Percentiles rank a stretch among this genome's conserved stretches.
Conservation (phyloP, 306 rosid genomes). For the Dryas alaskensis region DNA sequence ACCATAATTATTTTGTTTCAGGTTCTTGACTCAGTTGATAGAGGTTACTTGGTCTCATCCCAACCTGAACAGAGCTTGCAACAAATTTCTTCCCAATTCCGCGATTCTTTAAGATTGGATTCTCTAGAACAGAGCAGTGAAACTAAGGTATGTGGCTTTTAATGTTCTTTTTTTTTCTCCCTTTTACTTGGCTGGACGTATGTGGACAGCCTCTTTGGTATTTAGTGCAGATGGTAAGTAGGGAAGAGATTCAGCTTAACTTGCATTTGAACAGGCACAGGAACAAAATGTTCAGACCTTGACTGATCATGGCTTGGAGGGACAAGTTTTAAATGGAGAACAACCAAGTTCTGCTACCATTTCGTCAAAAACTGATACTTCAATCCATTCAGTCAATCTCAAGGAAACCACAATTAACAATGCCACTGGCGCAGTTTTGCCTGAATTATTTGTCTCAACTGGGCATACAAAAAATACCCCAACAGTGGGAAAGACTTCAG, state of each 20-base stretch:
- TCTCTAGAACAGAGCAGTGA: slow-evolving; percentile 53
- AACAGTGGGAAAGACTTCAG: slow-evolving; percentile 43
- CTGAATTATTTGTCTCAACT: slow-evolving; percentile 54
- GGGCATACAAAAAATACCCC: slow-evolving; percentile 36
- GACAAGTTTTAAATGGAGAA: slow-evolving; percentile 46
- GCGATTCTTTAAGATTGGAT: slow-evolving; percentile 59
- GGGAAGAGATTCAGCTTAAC: slow-evolving; percentile 13
- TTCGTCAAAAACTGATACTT: slow-evolving; percentile 37
- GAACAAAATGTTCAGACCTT: slow-evolving; percentile 45
- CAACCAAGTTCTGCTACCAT: slow-evolving; percentile 50
- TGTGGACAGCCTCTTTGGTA: not conserved
- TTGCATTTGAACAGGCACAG: slow-evolving; percentile 30
- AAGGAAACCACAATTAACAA: slow-evolving; percentile 39
- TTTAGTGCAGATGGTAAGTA: slow-evolving; percentile 15
- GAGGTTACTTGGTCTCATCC: slow-evolving; percentile 45
- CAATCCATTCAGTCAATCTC: slow-evolving; percentile 43
- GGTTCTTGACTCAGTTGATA: slow-evolving; percentile 60
- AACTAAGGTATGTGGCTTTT: slow-evolving; percentile 40
- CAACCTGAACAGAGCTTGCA: slow-evolving; percentile 64
- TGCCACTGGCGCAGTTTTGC: slow-evolving; percentile 43
- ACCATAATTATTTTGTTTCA: slow-evolving; percentile 19
- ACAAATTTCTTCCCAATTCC: slow-evolving; percentile 80
- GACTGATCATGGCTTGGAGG: slow-evolving; percentile 45
- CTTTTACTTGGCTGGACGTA: not conserved
- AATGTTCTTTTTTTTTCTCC: not conserved